Base-by-base conservation (phyloP, 2,329 filamentous ascomycete species). In the Cladosporium sp. region DNA sequence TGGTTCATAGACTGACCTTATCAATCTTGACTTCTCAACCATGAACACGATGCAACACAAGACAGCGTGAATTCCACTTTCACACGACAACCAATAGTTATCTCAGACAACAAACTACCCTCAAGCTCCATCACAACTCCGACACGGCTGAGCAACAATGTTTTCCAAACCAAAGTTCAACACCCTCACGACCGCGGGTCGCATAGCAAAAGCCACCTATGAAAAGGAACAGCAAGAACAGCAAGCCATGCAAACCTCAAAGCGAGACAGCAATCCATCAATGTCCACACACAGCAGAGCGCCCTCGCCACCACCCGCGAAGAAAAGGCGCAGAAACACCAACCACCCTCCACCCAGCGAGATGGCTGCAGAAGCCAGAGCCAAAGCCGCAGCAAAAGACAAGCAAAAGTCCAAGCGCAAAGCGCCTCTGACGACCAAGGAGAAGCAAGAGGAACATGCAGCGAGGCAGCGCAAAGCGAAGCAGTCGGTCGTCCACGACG, bases 111-210 rank as follows among this genome's bases (percentile, higher is more conserved):
- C n/a, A n/a, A n/a, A n/a, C n/a, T n/a, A n/a, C n/a, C n/a, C n/a
- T n/a, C n/a, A n/a, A n/a, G n/a, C n/a, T n/a, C n/a, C n/a, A n/a
- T n/a, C n/a, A n/a, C n/a, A n/a, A n/a, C n/a, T n/a, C 22, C 22
- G 9, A 27, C 22, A 27, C 22, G 22, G 4, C 5, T 27, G 9
- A 27, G 9, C 22, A 27, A 27, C 22, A 27, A 35, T 35, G 32
- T 11, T 16, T 5, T 18, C 30, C 7, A 30, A 40, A 16, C 43
- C 25, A 15, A 48, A 25, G 25, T 40, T 39, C 27, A 42, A 54
- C 27, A 46, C 52, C 12, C 42, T 51, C 40, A 51, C 52, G 29
- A 54, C 52, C 11, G 39, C 42, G 22, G 52, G 49, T 13, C 47
- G 50, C 29, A 41, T 51, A 30, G 49, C 43, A 12, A 49, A 45